Percentiles rank a stretch among this genome's conserved stretches.
Evolutionary conservation across 805 yeast species (phyloP).

Genomic region (Ogataea pilisensis): DNA sequence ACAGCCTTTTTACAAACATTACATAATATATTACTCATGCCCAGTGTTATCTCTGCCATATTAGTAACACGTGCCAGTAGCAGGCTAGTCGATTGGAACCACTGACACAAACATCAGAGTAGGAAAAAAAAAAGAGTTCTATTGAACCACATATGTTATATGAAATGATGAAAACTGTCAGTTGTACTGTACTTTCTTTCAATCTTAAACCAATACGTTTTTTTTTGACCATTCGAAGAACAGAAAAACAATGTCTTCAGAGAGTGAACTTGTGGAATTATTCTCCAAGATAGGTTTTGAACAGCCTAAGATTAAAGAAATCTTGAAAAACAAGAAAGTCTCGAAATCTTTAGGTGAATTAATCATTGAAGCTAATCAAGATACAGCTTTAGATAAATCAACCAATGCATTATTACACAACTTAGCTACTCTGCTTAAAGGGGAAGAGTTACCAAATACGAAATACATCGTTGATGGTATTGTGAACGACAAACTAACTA

Average conservation of each 20-base stretch:
- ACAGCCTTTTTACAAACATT: too few relatives aligned
- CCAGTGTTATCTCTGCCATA: too few relatives aligned
- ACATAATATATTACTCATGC: too few relatives aligned
- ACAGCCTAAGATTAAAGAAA: conserved; percentile 73
- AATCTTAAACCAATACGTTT: too few relatives aligned
- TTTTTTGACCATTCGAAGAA: too few relatives aligned
- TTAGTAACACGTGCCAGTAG: too few relatives aligned
- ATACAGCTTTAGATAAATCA: conserved; percentile 48
- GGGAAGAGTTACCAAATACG: conserved; percentile 47
- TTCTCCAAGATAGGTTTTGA: conserved; percentile 58
- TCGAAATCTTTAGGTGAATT: conserved; percentile 63
- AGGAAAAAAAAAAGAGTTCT: too few relatives aligned
- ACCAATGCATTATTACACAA: conserved; percentile 66
- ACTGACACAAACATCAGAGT: too few relatives aligned
- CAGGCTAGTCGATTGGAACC: too few relatives aligned
- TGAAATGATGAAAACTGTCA: too few relatives aligned
- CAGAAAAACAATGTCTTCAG: conserved; percentile 20
- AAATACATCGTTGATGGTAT: conserved; percentile 57
- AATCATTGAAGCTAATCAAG: conserved; percentile 39
- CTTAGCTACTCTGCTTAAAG: conserved; percentile 70
- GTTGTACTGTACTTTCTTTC: too few relatives aligned
- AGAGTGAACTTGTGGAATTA: conserved; percentile 27
- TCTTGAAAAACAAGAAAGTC: conserved; percentile 81
- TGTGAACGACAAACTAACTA: conserved; percentile 56
- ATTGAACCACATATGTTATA: too few relatives aligned